Percentiles rank a stretch among this genome's conserved stretches.
phyloP scores from a whole-genome alignment of 208 protist genomes.

The Borovskyia barvae region DNA sequence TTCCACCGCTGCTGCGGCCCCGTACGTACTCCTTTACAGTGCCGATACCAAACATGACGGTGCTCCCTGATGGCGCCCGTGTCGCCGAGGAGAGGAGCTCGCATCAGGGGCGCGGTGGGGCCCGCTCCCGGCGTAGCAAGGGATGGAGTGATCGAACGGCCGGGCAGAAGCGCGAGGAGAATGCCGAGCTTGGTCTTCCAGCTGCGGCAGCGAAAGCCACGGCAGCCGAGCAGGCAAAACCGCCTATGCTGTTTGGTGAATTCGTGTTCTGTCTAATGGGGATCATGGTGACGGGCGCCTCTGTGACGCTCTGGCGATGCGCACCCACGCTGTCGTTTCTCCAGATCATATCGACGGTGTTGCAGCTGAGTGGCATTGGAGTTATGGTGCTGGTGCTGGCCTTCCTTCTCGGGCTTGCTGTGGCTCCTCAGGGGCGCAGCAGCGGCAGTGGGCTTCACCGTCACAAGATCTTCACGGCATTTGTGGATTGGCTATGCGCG shows the following conservation, averaged over 20 bases:
- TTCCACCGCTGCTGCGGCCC: constrained; percentile 37
- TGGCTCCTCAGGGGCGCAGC: constrained; percentile 24
- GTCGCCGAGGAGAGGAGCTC: constrained; percentile 4
- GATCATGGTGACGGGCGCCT: constrained; percentile 14
- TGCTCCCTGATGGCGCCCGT: constrained; percentile 25
- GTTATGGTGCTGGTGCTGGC: constrained; percentile 16
- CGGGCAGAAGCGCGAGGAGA: constrained; percentile 4
- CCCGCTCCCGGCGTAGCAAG: neutral
- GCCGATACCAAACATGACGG: constrained; percentile 34
- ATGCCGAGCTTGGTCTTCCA: neutral
- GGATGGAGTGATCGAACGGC: neutral
- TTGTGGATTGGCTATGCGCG: constrained; percentile 75
- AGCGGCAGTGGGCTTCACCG: constrained; percentile 45
- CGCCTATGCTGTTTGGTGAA: constrained; percentile 33
- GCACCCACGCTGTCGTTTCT: neutral
- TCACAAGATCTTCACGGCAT: constrained; percentile 58
- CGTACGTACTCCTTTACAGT: constrained; percentile 64
- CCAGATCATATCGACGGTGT: neutral
- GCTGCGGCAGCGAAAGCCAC: neutral
- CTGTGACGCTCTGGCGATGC: constrained; percentile 14
- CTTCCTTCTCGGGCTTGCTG: constrained; percentile 45
- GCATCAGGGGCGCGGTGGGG: constrained; percentile 3
- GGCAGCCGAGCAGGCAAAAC: neutral
- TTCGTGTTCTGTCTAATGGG: constrained; percentile 14
- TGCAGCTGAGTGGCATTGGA: constrained; percentile 25